Base-by-base conservation (phyloP, 164 flowering plant species). In the Kingdonia uniflora region DNA sequence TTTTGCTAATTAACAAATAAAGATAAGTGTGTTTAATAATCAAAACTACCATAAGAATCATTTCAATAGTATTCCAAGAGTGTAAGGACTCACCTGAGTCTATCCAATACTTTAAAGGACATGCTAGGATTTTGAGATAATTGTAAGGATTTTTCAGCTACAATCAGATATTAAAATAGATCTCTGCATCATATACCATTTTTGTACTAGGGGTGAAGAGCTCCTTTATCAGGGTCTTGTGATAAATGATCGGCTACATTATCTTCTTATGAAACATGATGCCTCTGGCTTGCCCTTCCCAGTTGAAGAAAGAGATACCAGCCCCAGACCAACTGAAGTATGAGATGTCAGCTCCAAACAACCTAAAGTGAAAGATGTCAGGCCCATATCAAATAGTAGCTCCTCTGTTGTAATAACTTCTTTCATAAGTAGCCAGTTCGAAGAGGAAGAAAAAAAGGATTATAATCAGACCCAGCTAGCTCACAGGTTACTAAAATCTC, bases 381-480 rank as follows among this genome's bases (percentile, higher is more conserved):
- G 70, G 52, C 69, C 69, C 44, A 65, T 29, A 51, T 57, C 76
- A 21, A 54, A 45, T 59, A 49, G 65, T 13, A 57, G 29, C 6
- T 22, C 73, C 24, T 29, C 67, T 52, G 26, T 69, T 3, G 57
- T 76, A 20, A 57, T 52, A 42, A 25, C 60, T 57, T 23, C 73
- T 16, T 57, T 41, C 14, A 42, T 68, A 40, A 71, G 50, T 54
- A 46, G 23, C 62, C 74, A 57, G 17, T 29, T 29, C 8, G 35
- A 29, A 29, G 90, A 76, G 50, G 96, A 79, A 48, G 95, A 90
- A 16, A 90, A 86, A 54, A 94, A 82, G 67, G 95, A 91, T 46
- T 95, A 91, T 69, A 96, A 87, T 58, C 85, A 87, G 65, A 85
- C 89, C 2, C 85, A 70, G 64, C 72, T 91, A 19, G 95, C 96